These are phyloP conservation scores for Tolypocladium endophyticum DNA, from an alignment of 2,329 filamentous ascomycete species.

Conservation along the genomic window DNA sequence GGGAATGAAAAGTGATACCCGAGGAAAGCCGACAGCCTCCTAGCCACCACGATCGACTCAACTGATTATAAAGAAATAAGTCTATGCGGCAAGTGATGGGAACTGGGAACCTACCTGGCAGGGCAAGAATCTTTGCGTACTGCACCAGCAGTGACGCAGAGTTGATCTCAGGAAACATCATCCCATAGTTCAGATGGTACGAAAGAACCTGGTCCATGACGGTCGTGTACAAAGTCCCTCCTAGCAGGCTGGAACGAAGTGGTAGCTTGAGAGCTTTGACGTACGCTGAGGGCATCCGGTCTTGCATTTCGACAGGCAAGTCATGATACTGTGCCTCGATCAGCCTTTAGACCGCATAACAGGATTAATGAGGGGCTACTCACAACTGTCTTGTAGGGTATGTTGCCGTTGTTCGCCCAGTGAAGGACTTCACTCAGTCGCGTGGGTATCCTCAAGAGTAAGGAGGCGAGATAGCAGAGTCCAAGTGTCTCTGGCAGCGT, in stretches of 20 bases:
- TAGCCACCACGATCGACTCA: constrained; percentile 31
- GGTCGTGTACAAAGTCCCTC: constrained; percentile 52
- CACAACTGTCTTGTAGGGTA: constrained; percentile 63
- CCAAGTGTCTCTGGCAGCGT: constrained; percentile 64
- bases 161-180: constrained; percentile 66
- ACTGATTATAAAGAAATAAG: constrained; percentile 35
- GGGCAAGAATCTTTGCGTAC: constrained; percentile 58
- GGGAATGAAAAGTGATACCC: constrained; percentile 45
- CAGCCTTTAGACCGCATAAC: not conserved
- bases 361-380: constrained; percentile 12
- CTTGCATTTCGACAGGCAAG: constrained; percentile 54
- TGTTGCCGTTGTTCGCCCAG: constrained; percentile 56
- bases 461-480: constrained; percentile 68
- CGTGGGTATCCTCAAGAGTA: constrained; percentile 68
- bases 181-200: constrained; percentile 56
- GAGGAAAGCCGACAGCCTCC: constrained; percentile 36
- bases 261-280: constrained; percentile 47
- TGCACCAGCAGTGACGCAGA: constrained; percentile 55
- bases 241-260: constrained; percentile 27
- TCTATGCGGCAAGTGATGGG: too few relatives aligned
- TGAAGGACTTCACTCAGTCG: constrained; percentile 60
- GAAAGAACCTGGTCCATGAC: constrained; percentile 52
- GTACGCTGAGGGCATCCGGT: constrained; percentile 52
- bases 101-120: constrained; percentile 51
- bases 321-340: constrained; percentile 33